phyloP scores from a whole-genome alignment of 257 asterid genomes.

The Rhazya stricta region DNA sequence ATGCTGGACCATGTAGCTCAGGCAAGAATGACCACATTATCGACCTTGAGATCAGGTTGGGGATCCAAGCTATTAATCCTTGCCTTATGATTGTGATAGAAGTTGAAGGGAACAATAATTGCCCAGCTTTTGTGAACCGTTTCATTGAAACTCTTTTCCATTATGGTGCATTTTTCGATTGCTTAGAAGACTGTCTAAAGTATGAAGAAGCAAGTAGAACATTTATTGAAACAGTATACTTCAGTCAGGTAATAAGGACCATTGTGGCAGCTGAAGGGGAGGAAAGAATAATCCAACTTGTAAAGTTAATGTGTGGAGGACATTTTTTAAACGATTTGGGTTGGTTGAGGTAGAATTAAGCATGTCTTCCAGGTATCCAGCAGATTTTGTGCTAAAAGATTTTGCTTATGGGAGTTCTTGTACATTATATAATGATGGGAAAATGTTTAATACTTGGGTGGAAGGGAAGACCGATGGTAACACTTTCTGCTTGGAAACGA shows the following conservation, averaged over 20 bases:
- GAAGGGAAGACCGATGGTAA: conserved; percentile 18
- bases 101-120: conserved; percentile 46
- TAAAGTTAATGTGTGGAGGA: conserved; percentile 41
- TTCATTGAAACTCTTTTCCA: conserved; percentile 47
- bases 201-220: conserved; percentile 31
- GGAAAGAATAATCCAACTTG: conserved; percentile 42
- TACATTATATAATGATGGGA: conserved; percentile 35
- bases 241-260: conserved; percentile 27
- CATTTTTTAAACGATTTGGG: conserved; percentile 30
- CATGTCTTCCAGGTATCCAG: conserved; percentile 36
- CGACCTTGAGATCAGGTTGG: conserved; percentile 44
- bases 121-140: conserved; percentile 44
- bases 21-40: conserved; percentile 42
- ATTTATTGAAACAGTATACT: conserved; percentile 27
- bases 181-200: conserved; percentile 41
- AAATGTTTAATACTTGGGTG: conserved; percentile 45
- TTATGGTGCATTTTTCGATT: conserved; percentile 45
- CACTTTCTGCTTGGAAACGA: background rate
- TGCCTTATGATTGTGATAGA: conserved; percentile 47
- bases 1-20: conserved; percentile 38
- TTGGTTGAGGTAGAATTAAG: conserved; percentile 39
- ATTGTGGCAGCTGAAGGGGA: conserved; percentile 43
- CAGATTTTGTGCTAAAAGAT: conserved; percentile 33
- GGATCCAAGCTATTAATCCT: too few species aligned
- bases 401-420: conserved; percentile 30